A percentile compares a stretch with the other conserved stretches of the same genome.
These are phyloP conservation scores for Byssochlamys sp. DNA, from an alignment of 2,329 filamentous ascomycete species.

Conservation along the genomic window DNA sequence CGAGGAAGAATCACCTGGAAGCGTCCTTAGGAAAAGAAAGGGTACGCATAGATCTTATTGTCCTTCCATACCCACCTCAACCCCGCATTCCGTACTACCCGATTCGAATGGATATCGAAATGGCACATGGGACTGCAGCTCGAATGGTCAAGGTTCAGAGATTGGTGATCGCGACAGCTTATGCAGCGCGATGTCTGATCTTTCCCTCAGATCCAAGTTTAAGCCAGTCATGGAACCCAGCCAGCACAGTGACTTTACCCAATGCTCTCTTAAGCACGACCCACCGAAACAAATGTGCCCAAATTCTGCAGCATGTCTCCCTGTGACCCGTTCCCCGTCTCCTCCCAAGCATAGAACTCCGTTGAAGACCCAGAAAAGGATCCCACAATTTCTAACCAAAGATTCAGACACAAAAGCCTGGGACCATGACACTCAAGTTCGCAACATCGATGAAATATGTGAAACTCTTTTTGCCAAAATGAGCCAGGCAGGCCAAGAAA, in stretches of 20 bases:
- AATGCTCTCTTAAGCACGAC: constrained; percentile 6
- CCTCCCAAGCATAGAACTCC: constrained; percentile 24
- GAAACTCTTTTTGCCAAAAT: constrained; percentile 63
- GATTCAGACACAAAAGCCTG: constrained; percentile 69
- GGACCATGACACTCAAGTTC: constrained; percentile 69
- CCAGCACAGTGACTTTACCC: neutral
- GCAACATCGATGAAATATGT: constrained; percentile 66
- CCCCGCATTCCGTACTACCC: constrained; percentile 7
- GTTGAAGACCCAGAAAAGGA: constrained; percentile 27
- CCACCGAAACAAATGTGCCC: constrained; percentile 12
- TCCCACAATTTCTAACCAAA: constrained; percentile 55
- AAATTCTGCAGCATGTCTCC: constrained; percentile 34
- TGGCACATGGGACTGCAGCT: constrained; percentile 10
- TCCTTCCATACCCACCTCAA: constrained; percentile 16
- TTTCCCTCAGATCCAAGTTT: neutral
- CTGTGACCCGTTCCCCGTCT: constrained; percentile 19
- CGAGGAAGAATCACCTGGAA: constrained; percentile 28
- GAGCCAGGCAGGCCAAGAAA: constrained; percentile 57
- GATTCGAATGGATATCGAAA: constrained; percentile 4
- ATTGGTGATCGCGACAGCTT: constrained; percentile 17
- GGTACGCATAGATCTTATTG: constrained; percentile 39
- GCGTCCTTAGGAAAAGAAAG: constrained; percentile 39
- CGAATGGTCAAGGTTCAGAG: constrained; percentile 9
- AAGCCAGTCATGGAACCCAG: neutral
- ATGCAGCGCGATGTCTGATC: neutral